A percentile compares a stretch with the other conserved stretches of the same genome.
phyloP scores from a whole-genome alignment of 208 protist species.

The Perkinsela sp. region DNA sequence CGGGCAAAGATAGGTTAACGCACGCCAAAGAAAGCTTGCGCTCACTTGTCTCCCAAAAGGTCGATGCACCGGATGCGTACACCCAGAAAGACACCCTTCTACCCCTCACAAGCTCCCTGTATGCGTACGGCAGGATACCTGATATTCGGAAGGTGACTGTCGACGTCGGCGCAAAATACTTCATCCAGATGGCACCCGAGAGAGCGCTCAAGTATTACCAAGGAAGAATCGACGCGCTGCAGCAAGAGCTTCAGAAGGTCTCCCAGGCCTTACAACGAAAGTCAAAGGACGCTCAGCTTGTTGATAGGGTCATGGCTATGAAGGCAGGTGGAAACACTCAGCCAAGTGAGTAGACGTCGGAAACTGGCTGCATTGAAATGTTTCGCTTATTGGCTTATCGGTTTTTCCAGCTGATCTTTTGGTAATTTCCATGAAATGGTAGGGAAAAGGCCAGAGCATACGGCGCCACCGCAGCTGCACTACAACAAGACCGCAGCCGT shows the following conservation, averaged over 20 bases:
- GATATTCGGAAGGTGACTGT: not conserved
- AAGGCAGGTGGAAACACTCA: too few relatives aligned
- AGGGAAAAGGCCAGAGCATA: slow-evolving; percentile 48
- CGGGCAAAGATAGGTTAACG: not conserved
- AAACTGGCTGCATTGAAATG: too few relatives aligned
- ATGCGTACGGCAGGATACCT: not conserved
- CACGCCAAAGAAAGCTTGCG: not conserved
- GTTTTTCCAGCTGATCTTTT: too few relatives aligned
- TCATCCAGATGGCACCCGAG: not conserved
- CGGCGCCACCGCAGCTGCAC: slow-evolving; percentile 74
- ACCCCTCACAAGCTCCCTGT: not conserved
- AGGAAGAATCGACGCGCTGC: not conserved
- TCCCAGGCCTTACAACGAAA: not conserved
- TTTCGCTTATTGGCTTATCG: too few relatives aligned
- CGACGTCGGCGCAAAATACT: not conserved
- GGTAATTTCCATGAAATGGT: slow-evolving; percentile 16
- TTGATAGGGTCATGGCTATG: not conserved
- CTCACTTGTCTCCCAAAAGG: not conserved
- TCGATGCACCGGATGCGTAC: not conserved
- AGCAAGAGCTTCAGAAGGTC: not conserved
- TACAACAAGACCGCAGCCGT: slow-evolving; percentile 76
- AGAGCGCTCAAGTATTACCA: not conserved
- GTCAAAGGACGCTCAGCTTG: not conserved
- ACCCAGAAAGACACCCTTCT: not conserved
- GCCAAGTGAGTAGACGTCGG: too few relatives aligned